Conservation (phyloP, 2,329 filamentous ascomycete genomes). For the Paraphaeosphaeria sporulosa region DNA sequence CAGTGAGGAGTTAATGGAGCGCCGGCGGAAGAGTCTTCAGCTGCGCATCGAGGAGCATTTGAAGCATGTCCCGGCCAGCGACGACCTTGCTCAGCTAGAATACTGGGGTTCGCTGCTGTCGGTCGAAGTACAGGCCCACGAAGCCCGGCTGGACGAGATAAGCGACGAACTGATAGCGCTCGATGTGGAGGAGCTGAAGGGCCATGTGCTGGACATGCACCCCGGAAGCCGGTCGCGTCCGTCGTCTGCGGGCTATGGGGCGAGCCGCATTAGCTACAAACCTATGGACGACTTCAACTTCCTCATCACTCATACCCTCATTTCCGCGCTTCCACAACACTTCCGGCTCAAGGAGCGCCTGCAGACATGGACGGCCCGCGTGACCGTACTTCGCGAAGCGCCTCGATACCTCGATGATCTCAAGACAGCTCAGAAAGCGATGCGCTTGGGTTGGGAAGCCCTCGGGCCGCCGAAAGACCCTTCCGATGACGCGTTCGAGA, state of each 20-base stretch:
- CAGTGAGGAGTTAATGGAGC: conserved; percentile 34
- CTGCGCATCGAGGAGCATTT: conserved; percentile 42
- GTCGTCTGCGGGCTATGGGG: conserved; percentile 50
- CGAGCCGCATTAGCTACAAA: conserved; percentile 60
- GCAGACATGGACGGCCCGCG: conserved; percentile 77
- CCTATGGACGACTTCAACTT: conserved; percentile 89
- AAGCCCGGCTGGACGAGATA: conserved; percentile 78
- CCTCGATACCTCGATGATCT: conserved; percentile 73
- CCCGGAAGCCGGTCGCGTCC: conserved; percentile 56
- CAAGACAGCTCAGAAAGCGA: conserved; percentile 67
- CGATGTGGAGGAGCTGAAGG: conserved; percentile 87
- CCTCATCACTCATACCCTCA: conserved; percentile 85
- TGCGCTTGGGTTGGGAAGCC: conserved; percentile 72
- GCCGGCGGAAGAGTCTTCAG: conserved; percentile 41
- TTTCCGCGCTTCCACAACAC: conserved; percentile 86
- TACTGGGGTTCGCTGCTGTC: conserved; percentile 77
- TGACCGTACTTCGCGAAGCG: conserved; percentile 76
- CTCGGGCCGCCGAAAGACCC: conserved; percentile 54
- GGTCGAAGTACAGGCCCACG: conserved; percentile 71
- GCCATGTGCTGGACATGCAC: conserved; percentile 84
- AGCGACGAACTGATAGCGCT: conserved; percentile 71
- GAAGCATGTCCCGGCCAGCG: conserved; percentile 30
- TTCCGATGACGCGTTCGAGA: conserved; percentile 42
- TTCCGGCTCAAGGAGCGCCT: conserved; percentile 77
- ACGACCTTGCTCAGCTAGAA: conserved; percentile 40